Percentiles rank a stretch among this genome's conserved stretches.
phyloP scores from a whole-genome alignment of 208 protist genomes.

The Tritrichomonas musculus region DNA sequence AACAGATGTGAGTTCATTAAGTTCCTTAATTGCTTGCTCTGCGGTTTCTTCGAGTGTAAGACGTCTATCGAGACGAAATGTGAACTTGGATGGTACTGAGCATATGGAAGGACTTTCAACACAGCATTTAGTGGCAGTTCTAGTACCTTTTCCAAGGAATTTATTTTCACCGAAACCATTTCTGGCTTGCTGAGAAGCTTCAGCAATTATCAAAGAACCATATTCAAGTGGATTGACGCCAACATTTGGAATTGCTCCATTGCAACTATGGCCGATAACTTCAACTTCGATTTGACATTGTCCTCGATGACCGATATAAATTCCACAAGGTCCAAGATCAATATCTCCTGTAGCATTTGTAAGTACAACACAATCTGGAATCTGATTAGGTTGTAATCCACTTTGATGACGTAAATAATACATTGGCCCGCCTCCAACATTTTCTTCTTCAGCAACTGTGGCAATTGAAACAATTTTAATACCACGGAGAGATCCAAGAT shows the following conservation, averaged over 20 bases:
- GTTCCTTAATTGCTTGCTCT: neutral
- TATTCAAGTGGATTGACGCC: slow-evolving; percentile 28
- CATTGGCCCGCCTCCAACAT: slow-evolving; percentile 23
- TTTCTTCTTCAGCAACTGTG: slow-evolving; percentile 27
- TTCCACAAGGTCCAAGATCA: neutral
- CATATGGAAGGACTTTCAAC: neutral
- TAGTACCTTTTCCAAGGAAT: slow-evolving; percentile 22
- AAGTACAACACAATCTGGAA: slow-evolving; percentile 11
- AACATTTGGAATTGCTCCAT: neutral
- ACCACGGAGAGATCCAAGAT: neutral
- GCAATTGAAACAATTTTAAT: neutral
- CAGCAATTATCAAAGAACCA: neutral
- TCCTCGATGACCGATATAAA: slow-evolving; percentile 28
- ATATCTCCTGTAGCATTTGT: slow-evolving; percentile 15
- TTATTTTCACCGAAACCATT: neutral
- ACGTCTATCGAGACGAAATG: neutral
- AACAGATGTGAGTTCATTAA: neutral
- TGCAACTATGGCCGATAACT: neutral
- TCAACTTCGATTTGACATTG: slow-evolving; percentile 15
- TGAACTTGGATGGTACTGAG: neutral
- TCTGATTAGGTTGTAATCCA: neutral
- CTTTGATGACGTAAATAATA: neutral
- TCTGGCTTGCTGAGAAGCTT: neutral
- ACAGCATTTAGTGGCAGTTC: neutral
- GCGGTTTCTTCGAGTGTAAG: neutral